Percentiles rank a stretch among this genome's conserved stretches.
phyloP scores from a whole-genome alignment of 768 basidiomycete genomes.

The Russula sp. region DNA sequence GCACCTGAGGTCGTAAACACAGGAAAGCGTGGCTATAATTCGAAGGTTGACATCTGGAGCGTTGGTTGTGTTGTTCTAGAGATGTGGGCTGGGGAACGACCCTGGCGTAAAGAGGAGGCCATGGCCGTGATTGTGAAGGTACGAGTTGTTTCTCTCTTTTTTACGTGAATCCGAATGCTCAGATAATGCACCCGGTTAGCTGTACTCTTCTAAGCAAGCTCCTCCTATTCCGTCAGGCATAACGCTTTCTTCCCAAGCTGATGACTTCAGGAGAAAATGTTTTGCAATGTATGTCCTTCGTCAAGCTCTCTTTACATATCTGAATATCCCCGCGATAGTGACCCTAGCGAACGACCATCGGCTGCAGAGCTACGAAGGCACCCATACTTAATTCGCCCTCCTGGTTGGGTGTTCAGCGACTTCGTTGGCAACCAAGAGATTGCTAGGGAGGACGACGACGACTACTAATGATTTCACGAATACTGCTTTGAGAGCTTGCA shows the following conservation, averaged over 20 bases:
- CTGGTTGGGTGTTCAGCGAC: constrained; percentile 69
- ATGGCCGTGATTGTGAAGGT: constrained; percentile 95
- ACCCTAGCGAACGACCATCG: constrained; percentile 76
- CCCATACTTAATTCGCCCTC: constrained; percentile 64
- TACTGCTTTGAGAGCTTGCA: constrained; percentile 13
- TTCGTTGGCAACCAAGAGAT: constrained; percentile 33
- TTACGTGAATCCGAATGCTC: constrained; percentile 1
- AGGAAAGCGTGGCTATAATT: constrained; percentile 86
- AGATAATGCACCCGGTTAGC: constrained; percentile 34
- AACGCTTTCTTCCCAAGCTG: constrained; percentile 61
- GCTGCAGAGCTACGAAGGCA: constrained; percentile 76
- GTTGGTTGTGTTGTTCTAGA: constrained; percentile 97
- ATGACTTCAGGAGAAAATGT: constrained; percentile 83
- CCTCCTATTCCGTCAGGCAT: constrained; percentile 89
- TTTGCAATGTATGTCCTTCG: constrained; percentile 67
- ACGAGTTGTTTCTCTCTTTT: constrained; percentile 20
- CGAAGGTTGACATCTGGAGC: constrained; percentile 98
- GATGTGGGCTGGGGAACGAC: constrained; percentile 97
- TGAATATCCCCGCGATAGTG: constrained; percentile 34
- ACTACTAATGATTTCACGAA: constrained; percentile 20
- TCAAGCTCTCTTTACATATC: not conserved
- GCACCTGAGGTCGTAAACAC: constrained; percentile 91
- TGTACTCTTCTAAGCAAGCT: constrained; percentile 75
- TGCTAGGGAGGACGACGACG: constrained; percentile 9
- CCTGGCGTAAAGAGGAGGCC: constrained; percentile 87